Percentiles rank a stretch among this genome's conserved stretches.
phyloP scores from a whole-genome alignment of 1,284 basidiomycete genomes.

The Ganoderma lingzhi region DNA sequence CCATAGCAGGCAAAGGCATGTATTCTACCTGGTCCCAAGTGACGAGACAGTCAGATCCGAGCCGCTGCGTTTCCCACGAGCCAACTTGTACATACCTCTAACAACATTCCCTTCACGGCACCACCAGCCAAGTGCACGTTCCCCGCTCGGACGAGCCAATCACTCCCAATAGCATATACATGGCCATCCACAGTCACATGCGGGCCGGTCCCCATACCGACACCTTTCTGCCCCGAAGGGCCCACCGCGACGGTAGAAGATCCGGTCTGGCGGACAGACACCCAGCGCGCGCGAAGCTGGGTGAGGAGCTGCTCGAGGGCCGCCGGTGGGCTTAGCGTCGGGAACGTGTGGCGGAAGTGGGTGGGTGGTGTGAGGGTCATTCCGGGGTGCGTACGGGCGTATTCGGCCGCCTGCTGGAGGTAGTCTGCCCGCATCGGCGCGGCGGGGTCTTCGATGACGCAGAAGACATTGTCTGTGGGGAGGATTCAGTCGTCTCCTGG shows the following conservation, averaged over 20 bases:
- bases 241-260: constrained; percentile 28
- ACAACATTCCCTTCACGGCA: constrained; percentile 77
- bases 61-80: too few species aligned
- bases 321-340: constrained; percentile 74
- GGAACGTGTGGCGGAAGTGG: constrained; percentile 77
- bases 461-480: constrained; percentile 69
- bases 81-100: constrained; percentile 61
- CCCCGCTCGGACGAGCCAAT: constrained; percentile 83
- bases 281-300: constrained; percentile 78
- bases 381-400: constrained; percentile 26
- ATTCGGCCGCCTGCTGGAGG: constrained; percentile 40
- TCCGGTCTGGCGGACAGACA: constrained; percentile 63
- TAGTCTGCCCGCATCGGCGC: constrained; percentile 73
- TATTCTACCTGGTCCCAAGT: constrained; percentile 69
- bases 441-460: constrained; percentile 74
- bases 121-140: constrained; percentile 79
- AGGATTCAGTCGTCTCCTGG: background rate
- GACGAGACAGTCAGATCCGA: background rate
- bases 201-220: constrained; percentile 59
- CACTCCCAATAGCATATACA: constrained; percentile 74
- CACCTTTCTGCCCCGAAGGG: constrained; percentile 25
- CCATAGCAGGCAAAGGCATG: constrained; percentile 70
- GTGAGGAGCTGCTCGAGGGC: constrained; percentile 75
- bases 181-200: constrained; percentile 75
- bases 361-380: constrained; percentile 50